Percentiles rank a stretch among this genome's conserved stretches.
phyloP scores from a whole-genome alignment of 805 yeast species.

The Ogataea nakhonphanomensis region DNA sequence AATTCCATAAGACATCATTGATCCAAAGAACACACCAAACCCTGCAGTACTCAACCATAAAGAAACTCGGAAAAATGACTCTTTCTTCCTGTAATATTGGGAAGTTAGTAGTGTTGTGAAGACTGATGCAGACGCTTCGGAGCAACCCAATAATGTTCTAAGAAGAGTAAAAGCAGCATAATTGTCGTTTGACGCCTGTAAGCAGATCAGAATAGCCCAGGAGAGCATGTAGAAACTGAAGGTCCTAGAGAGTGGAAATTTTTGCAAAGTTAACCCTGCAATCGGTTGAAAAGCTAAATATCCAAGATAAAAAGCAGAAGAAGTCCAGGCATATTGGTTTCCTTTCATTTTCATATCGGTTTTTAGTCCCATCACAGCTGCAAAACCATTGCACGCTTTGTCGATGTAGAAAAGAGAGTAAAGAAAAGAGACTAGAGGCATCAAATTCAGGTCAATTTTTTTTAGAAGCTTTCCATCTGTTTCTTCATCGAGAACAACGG shows the following conservation, averaged over 20 bases:
- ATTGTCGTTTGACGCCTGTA: slow-evolving; percentile 42
- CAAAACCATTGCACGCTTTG: slow-evolving; percentile 50
- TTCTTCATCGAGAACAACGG: slow-evolving; percentile 10
- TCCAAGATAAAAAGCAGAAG: slow-evolving; percentile 37
- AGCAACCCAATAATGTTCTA: slow-evolving; percentile 48
- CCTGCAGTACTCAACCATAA: slow-evolving; percentile 39
- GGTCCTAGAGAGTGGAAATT: slow-evolving; percentile 45
- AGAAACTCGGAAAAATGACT: slow-evolving; percentile 28
- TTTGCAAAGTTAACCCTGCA: slow-evolving; percentile 44
- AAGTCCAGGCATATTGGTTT: slow-evolving; percentile 32
- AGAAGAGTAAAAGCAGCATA: slow-evolving; percentile 44
- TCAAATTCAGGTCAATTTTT: slow-evolving; percentile 49
- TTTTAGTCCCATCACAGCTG: slow-evolving; percentile 56
- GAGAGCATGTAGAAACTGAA: slow-evolving; percentile 42
- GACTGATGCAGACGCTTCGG: slow-evolving; percentile 33
- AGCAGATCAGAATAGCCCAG: slow-evolving; percentile 48
- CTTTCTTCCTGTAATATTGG: slow-evolving; percentile 35
- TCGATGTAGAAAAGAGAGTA: slow-evolving; percentile 60
- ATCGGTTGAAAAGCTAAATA: slow-evolving; percentile 54
- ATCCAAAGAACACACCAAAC: slow-evolving; percentile 47
- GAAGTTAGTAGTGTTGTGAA: slow-evolving; percentile 35
- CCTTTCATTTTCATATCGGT: slow-evolving; percentile 50
- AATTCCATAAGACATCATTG: slow-evolving; percentile 54
- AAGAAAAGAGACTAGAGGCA: slow-evolving; percentile 49
- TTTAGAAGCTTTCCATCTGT: slow-evolving; percentile 24